Base-by-base conservation (phyloP, 2,329 filamentous ascomycete species). In the Cytospora schulzeri region DNA sequence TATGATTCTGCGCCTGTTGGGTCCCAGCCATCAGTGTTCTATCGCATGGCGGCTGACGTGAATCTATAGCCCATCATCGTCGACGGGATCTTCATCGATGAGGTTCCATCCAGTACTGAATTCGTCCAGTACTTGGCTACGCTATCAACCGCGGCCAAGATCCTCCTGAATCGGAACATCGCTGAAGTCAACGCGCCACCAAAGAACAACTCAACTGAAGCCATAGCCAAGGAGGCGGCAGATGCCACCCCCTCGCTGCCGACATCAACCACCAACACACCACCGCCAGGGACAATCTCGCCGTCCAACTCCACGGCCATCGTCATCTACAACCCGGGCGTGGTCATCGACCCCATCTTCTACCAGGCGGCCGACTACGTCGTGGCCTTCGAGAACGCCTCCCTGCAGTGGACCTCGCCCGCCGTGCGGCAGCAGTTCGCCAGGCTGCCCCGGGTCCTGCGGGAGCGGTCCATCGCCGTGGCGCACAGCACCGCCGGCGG, bases 11-110 rank as follows among this genome's bases (percentile, higher is more conserved):
- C 38, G 19, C 38, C 19, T 11, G 29, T 8, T 24, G n/a, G 8
- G n/a, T 24, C 12, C 11, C 8, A 24, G n/a, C 9, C 19, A 22
- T 6, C 1, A 11, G n/a, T 9, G 9, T 24, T 48, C 3, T 11
- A 48, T 12, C n/a, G 9, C 50, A 53, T 35, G 22, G 4, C 11
- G 19, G 22, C 56, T 64, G 28, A 64, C 33, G 15, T 22, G 9
- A 14, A 7, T 28, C 35, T 41, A 28, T 24, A 66, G 66, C 72
- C 73, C 50, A 70, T 83, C 58, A 72, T 76, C 26, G 72, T 83
- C 68, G 74, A 75, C 60, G 80, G 79, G 58, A 80, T 83, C 68
- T 82, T 83, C 70, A 78, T 82, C 64, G 80, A 82, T 66, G 80
- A 83, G 71, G 78, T 76, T 51, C 80, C 80, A 5, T 72, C 70